Conservation (phyloP, 164 flowering plant genomes). For the Berberis vulgaris region DNA sequence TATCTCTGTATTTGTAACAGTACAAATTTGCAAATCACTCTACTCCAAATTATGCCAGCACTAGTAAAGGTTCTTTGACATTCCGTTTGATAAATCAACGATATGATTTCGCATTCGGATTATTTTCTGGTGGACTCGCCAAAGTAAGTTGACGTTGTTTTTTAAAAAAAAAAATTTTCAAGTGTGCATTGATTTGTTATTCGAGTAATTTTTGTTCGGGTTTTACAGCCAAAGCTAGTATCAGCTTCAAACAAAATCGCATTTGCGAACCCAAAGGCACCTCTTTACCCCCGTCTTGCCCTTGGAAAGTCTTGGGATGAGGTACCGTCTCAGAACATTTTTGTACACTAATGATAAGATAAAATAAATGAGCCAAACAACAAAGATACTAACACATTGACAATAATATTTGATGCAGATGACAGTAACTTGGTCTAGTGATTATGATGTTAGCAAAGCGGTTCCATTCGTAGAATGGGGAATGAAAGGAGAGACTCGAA, state of each 20-base stretch:
- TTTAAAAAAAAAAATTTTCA: no score
- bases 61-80: neutral
- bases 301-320: slow-evolving; percentile 30
- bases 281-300: slow-evolving; percentile 79
- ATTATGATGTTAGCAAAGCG: no score
- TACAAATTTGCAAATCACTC: neutral
- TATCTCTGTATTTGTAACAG: neutral
- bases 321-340: no score
- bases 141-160: neutral
- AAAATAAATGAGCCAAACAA: no score
- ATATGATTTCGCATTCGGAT: neutral
- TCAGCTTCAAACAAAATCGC: slow-evolving; percentile 54
- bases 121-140: neutral
- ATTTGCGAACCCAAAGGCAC: slow-evolving; percentile 73
- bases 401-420: no score
- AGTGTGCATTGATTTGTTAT: neutral
- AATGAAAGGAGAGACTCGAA: no score
- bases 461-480: no score
- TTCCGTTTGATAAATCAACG: neutral
- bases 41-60: neutral
- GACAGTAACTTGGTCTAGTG: no score
- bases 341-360: no score
- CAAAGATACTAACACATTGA: no score
- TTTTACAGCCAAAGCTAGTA: slow-evolving; percentile 61
- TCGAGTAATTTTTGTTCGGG: neutral